Base-by-base conservation (phyloP, 306 rosid species). In the Myrica gale region DNA sequence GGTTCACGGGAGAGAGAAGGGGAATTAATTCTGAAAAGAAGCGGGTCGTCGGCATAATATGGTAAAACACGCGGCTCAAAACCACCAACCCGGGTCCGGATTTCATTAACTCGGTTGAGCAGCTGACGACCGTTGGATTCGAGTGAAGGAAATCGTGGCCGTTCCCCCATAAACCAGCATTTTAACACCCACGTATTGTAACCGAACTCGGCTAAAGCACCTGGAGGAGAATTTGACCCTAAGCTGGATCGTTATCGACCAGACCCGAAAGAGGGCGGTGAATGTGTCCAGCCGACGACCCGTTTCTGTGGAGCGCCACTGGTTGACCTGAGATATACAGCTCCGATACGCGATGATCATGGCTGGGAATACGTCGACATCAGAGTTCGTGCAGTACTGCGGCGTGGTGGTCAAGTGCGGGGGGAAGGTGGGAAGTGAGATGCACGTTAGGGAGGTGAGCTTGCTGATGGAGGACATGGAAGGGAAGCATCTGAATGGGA, bases 241-340 rank as follows among this genome's bases (percentile, higher is more conserved):
- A 60, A 95, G 93, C 78, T 95, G 99, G 99, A 87, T 95, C 57
- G 39, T 90, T 0, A 89, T 95, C 74, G 92, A 89, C 76, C 92
- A 90, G 15, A 47, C 76, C 41, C 63, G 75, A 21, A 83, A 88
- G 1, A 82, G 97, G 0, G 82, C 99, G 3, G 93, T 76, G 15
- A 92, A 95, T 69, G 1, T 92, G 0, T 92, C 99, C 1, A 89
- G 97, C 86, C 77, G 88, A 47, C 13, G 70, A 8, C 76, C 99
- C 41, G 90, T 92, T 16, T 74, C 79, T 4, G 89, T 81, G 5
- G 62, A 75, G 58, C 84, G 89, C 2, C 90, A 89, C 85, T 92
- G 97, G 97, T 77, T 92, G 3, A 85, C 91, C 0, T 86, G 86
- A 0, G 97, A 90, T 5, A 6, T 90, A 6, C 88, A 89, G 81